Percentiles rank a stretch among this genome's conserved stretches.
Conservation (phyloP, 208 protist genomes). For the Phytomonas sp. region DNA sequence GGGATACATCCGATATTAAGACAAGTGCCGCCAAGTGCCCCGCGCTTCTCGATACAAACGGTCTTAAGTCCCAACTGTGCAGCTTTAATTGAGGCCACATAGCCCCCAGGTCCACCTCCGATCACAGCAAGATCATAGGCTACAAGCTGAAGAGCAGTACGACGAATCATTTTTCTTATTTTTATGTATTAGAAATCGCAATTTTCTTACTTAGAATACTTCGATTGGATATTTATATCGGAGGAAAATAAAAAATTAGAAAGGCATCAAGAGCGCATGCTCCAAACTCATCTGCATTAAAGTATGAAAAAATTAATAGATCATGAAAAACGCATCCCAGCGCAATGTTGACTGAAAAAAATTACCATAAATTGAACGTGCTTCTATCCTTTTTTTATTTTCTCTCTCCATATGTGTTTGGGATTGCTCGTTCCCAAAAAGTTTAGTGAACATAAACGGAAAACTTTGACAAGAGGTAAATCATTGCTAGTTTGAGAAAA, state of each 20-base stretch:
- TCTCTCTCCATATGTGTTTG: conserved; percentile 1
- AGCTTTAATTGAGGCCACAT: conserved; percentile 99
- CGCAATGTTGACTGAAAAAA: conserved; percentile 15
- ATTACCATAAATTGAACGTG: conserved; percentile 2
- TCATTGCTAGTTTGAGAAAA: background rate
- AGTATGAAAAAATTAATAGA: background rate
- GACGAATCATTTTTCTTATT: conserved; percentile 47
- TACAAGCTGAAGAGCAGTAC: conserved; percentile 29
- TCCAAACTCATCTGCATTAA: background rate
- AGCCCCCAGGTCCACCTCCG: conserved; percentile 99
- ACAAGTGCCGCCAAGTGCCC: conserved; percentile 97
- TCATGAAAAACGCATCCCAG: background rate
- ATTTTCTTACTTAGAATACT: background rate
- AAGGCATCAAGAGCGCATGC: background rate
- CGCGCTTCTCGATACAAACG: conserved; percentile 98
- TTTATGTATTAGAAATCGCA: conserved; percentile 13
- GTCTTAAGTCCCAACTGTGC: conserved; percentile 98
- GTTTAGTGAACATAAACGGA: background rate
- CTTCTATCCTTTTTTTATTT: conserved; percentile 8
- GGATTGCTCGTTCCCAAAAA: background rate
- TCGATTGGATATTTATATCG: background rate
- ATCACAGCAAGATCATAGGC: conserved; percentile 97
- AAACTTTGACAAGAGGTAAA: conserved; percentile 1
- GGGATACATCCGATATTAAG: conserved; percentile 99
- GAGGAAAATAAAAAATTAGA: background rate